Conservation (phyloP, 176 grass and related monocot species). For the Musa beccarii region DNA sequence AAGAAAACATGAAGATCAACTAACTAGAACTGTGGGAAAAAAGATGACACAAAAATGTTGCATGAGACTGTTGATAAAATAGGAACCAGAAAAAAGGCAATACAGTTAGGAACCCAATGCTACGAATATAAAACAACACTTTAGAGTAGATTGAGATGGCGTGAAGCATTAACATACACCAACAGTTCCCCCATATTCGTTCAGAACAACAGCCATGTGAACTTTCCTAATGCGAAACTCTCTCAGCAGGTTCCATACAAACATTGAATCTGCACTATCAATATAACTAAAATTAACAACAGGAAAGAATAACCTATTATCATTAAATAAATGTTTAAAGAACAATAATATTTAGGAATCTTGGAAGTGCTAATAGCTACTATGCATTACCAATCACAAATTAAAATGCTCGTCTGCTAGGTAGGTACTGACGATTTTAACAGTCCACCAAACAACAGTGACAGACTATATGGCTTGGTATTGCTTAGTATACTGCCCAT, state of each 20-base stretch:
- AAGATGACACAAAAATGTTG: too few species aligned
- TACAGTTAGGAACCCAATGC: not conserved
- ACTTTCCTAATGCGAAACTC: conserved; percentile 97
- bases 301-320: not conserved
- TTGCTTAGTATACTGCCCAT: too few species aligned
- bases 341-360: not conserved
- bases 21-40: too few species aligned
- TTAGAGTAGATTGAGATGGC: not conserved
- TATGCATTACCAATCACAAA: not conserved
- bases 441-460: too few species aligned
- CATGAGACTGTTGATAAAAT: too few species aligned
- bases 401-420: not conserved
- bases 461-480: too few species aligned
- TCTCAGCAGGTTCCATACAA: conserved; percentile 89
- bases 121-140: not conserved
- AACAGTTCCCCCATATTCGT: conserved; percentile 98
- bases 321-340: not conserved
- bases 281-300: not conserved
- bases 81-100: not conserved
- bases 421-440: too few species aligned
- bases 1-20: too few species aligned
- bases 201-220: conserved; percentile 98
- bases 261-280: conserved; percentile 85
- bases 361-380: not conserved
- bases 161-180: conserved; percentile 60